Percentiles rank a stretch among this genome's conserved stretches.
phyloP scores from a whole-genome alignment of 2,329 filamentous ascomycete species.

The Xenoacremonium recifei region DNA sequence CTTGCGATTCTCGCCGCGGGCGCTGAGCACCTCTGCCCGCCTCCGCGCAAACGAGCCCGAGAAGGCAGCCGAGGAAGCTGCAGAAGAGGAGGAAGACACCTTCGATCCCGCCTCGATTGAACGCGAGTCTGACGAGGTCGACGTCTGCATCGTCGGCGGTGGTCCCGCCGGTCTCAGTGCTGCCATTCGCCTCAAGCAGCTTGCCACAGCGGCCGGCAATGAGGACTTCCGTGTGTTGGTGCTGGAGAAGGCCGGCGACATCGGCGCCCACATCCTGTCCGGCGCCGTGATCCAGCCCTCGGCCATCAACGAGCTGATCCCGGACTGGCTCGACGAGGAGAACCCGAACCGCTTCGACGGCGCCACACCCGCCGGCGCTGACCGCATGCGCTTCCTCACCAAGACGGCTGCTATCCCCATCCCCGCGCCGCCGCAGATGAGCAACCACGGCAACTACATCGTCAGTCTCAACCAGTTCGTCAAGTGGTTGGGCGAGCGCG shows the following conservation, averaged over 20 bases:
- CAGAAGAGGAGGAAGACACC: conserved; percentile 44
- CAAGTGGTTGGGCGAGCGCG: conserved; percentile 92
- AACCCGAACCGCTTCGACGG: conserved; percentile 87
- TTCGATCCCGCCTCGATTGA: conserved; percentile 72
- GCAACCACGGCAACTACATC: conserved; percentile 97
- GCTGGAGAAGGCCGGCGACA: conserved; percentile 90
- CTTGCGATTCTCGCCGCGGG: too few species aligned
- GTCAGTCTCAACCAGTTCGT: conserved; percentile 92
- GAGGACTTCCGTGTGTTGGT: conserved; percentile 93
- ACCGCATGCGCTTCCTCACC: conserved; percentile 94
- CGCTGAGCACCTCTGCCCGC: conserved; percentile 32
- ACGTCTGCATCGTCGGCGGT: conserved; percentile 94
- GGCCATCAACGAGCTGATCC: conserved; percentile 84
- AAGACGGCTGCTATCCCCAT: conserved; percentile 75
- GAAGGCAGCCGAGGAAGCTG: too few species aligned
- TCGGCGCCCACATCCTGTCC: conserved; percentile 93
- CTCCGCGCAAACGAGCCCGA: conserved; percentile 26
- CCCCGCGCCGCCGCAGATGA: conserved; percentile 92
- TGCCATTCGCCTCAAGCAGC: conserved; percentile 91
- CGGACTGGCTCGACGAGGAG: conserved; percentile 86
- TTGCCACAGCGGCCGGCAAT: conserved; percentile 91
- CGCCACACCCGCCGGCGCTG: conserved; percentile 77
- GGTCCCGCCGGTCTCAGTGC: conserved; percentile 92
- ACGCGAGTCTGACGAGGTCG: conserved; percentile 88
- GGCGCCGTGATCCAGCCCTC: conserved; percentile 92